phyloP scores from a whole-genome alignment of 2,329 filamentous ascomycete species.

The Thyridium curvatum region DNA sequence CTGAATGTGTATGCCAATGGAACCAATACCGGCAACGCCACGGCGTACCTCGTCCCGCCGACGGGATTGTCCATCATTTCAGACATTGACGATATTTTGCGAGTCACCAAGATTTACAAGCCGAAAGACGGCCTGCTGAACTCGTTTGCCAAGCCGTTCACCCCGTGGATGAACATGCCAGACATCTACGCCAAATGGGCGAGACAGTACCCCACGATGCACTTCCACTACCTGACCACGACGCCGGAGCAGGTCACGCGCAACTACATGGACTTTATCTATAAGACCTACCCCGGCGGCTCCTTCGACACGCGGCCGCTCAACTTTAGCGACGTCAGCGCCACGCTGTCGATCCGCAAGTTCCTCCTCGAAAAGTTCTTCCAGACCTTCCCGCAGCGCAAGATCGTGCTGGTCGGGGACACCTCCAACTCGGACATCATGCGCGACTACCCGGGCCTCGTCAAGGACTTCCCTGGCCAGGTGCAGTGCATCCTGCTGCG shows the following conservation, averaged over 20 bases:
- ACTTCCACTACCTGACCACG: constrained; percentile 79
- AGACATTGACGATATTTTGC: constrained; percentile 75
- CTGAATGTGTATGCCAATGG: constrained; percentile 63
- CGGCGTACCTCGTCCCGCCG: constrained; percentile 68
- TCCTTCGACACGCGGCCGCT: constrained; percentile 73
- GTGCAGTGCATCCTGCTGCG: constrained; percentile 74
- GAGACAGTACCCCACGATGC: constrained; percentile 54
- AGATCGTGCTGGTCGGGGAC: constrained; percentile 71
- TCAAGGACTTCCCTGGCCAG: constrained; percentile 59
- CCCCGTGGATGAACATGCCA: constrained; percentile 74
- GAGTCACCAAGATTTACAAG: constrained; percentile 75
- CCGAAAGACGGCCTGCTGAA: constrained; percentile 71
- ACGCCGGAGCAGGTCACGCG: constrained; percentile 72
- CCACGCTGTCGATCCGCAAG: constrained; percentile 64
- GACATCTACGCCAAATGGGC: constrained; percentile 73
- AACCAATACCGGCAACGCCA: constrained; percentile 62
- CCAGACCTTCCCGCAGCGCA: constrained; percentile 66
- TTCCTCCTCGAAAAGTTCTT: constrained; percentile 67
- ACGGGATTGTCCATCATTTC: constrained; percentile 66
- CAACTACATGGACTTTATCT: constrained; percentile 77
- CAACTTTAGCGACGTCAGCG: constrained; percentile 71
- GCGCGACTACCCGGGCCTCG: constrained; percentile 56
- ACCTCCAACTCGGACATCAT: constrained; percentile 74
- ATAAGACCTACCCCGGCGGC: constrained; percentile 69
- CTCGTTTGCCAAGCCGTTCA: constrained; percentile 66